These are phyloP conservation scores for Geranium incanum DNA, from an alignment of 441 rosid species.

Conservation along the genomic window DNA sequence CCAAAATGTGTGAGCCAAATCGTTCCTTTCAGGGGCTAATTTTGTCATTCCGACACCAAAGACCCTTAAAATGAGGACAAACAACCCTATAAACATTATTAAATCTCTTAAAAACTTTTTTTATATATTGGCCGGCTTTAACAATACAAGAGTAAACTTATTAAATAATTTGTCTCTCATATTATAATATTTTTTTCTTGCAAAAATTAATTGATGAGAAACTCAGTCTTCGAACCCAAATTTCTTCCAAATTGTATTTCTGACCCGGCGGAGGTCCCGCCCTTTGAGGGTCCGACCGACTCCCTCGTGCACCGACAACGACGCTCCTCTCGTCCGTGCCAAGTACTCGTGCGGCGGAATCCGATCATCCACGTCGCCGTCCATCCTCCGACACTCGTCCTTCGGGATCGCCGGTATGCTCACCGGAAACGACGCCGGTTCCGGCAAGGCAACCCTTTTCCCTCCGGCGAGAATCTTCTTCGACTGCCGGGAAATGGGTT, in stretches of 20 bases:
- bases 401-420: slow-evolving; percentile 43
- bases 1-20: too few species aligned
- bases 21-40: too few species aligned
- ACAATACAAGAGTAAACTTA: too few species aligned
- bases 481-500: slow-evolving; percentile 33
- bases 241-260: slow-evolving; percentile 59
- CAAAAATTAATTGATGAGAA: too few species aligned
- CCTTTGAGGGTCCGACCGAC: slow-evolving; percentile 56
- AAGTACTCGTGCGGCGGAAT: slow-evolving; percentile 59
- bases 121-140: too few species aligned
- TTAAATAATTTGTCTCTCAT: too few species aligned
- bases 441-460: slow-evolving; percentile 4
- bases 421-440: slow-evolving; percentile 54
- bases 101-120: too few species aligned
- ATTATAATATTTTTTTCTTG: too few species aligned
- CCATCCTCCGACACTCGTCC: slow-evolving; percentile 61
- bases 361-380: slow-evolving; percentile 25
- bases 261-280: slow-evolving; percentile 46
- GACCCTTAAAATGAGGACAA: too few species aligned
- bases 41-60: too few species aligned
- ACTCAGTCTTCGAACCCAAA: slow-evolving; percentile 61
- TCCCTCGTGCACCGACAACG: slow-evolving; percentile 51
- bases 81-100: too few species aligned
- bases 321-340: slow-evolving; percentile 51
- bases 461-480: slow-evolving; percentile 29